These are phyloP conservation scores for Gentiana dahurica DNA, from an alignment of 257 asterid species.

Conservation along the genomic window DNA sequence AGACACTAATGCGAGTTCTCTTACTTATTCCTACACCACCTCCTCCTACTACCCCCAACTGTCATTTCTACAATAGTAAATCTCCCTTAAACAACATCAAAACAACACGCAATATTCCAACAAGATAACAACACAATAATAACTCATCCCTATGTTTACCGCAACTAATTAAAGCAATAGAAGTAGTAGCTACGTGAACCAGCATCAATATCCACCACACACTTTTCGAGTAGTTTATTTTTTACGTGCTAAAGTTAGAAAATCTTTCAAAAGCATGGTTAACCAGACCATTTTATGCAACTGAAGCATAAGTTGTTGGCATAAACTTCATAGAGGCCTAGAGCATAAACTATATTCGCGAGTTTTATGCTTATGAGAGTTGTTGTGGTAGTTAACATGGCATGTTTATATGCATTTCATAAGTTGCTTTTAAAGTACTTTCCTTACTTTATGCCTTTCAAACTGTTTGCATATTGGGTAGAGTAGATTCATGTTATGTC, in stretches of 20 bases:
- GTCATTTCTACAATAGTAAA: too few relatives aligned
- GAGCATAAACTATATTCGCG: slow-evolving; percentile 66
- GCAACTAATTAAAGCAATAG: slow-evolving; percentile 37
- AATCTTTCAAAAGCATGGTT: slow-evolving; percentile 70
- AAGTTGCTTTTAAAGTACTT: too few relatives aligned
- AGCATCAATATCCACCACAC: slow-evolving; percentile 32
- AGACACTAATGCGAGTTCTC: too few relatives aligned
- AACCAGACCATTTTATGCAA: slow-evolving; percentile 76
- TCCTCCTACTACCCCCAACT: too few relatives aligned
- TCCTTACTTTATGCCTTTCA: too few relatives aligned
- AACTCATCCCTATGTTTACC: slow-evolving; percentile 32
- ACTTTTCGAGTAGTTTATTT: slow-evolving; percentile 31
- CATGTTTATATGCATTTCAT: too few relatives aligned
- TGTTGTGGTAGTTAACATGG: too few relatives aligned
- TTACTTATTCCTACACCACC: too few relatives aligned
- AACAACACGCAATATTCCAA: slow-evolving; percentile 71
- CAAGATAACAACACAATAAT: slow-evolving; percentile 42
- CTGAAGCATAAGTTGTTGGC: slow-evolving; percentile 95
- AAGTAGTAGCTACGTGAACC: slow-evolving; percentile 18
- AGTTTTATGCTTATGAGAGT: slow-evolving; percentile 16
- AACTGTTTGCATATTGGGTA: too few relatives aligned
- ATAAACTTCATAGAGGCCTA: slow-evolving; percentile 96
- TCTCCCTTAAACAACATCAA: slow-evolving; percentile 6
- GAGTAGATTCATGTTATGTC: too few relatives aligned
- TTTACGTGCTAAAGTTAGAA: slow-evolving; percentile 84